Evolutionary conservation across 2,329 filamentous ascomycete species (phyloP).

Genomic region (Xylaria sp.): DNA sequence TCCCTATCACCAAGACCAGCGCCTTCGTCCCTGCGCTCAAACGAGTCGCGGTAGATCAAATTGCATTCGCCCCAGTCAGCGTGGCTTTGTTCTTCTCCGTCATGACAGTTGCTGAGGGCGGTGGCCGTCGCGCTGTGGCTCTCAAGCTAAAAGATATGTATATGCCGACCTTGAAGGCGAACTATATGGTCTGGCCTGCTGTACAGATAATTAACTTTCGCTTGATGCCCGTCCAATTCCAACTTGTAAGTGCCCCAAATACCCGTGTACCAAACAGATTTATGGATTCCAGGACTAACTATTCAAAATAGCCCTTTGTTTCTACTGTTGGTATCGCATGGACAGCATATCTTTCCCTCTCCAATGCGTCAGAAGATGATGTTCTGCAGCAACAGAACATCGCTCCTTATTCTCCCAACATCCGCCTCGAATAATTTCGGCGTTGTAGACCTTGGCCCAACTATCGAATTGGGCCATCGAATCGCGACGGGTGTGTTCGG

Average conservation of each 20-base stretch:
- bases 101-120: conserved; percentile 96
- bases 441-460: background rate
- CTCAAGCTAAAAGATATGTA: conserved; percentile 95
- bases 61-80: conserved; percentile 90
- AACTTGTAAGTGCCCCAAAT: conserved; percentile 76
- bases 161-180: conserved; percentile 91
- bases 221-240: conserved; percentile 92
- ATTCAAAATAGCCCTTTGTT: conserved; percentile 80
- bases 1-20: conserved; percentile 83
- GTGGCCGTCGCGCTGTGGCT: conserved; percentile 79
- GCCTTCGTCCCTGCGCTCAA: conserved; percentile 84
- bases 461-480: background rate
- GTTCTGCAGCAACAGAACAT: conserved; percentile 47
- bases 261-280: background rate
- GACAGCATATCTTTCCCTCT: conserved; percentile 95
- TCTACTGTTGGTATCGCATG: conserved; percentile 96
- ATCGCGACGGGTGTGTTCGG: background rate
- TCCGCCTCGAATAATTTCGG: conserved; percentile 49
- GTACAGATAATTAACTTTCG: conserved; percentile 98
- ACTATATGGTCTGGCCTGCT: conserved; percentile 93
- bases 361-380: conserved; percentile 83
- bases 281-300: conserved; percentile 25
- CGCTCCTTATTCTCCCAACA: conserved; percentile 50
- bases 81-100: conserved; percentile 91
- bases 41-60: conserved; percentile 90